Percentiles rank a stretch among this genome's conserved stretches.
These are phyloP conservation scores for Leishmania tarentolae DNA, from an alignment of 208 protist species.

Conservation along the genomic window DNA sequence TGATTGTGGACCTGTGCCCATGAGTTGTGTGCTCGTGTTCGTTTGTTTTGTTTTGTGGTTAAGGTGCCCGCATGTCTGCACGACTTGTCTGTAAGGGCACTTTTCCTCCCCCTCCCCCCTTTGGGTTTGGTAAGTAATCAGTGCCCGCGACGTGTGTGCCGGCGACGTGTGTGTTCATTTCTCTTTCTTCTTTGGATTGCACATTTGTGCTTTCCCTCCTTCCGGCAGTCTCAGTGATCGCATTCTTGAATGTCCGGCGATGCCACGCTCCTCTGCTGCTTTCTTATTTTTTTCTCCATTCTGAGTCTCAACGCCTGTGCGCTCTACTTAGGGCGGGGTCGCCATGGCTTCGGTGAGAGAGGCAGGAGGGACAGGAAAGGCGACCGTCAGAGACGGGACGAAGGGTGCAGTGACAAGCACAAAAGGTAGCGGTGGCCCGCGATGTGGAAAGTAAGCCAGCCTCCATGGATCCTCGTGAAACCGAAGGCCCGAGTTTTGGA, in stretches of 20 bases:
- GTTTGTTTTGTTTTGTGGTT: neutral
- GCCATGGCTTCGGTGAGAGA: neutral
- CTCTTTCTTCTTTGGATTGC: neutral
- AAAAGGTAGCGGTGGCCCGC: neutral
- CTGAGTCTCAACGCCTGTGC: neutral
- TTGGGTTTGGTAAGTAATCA: neutral
- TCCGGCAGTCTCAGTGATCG: neutral
- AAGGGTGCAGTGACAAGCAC: neutral
- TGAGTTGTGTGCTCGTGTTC: neutral
- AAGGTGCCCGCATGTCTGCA: neutral
- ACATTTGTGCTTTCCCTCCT: neutral
- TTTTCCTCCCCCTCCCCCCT: neutral
- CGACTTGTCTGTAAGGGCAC: neutral
- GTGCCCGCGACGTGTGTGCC: neutral
- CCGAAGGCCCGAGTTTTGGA: neutral
- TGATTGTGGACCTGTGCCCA: slow-evolving; percentile 6
- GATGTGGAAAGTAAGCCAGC: neutral
- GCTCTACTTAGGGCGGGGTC: neutral
- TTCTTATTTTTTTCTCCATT: neutral
- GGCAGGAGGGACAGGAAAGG: neutral
- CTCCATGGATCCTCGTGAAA: neutral
- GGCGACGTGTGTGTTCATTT: neutral
- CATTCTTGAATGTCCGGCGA: neutral
- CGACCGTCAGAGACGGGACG: neutral
- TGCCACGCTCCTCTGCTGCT: neutral